A percentile compares a stretch with the other conserved stretches of the same genome.
These are phyloP conservation scores for Filobasidium uniguttulatum DNA, from an alignment of 1,284 basidiomycete genomes.

Conservation along the genomic window DNA sequence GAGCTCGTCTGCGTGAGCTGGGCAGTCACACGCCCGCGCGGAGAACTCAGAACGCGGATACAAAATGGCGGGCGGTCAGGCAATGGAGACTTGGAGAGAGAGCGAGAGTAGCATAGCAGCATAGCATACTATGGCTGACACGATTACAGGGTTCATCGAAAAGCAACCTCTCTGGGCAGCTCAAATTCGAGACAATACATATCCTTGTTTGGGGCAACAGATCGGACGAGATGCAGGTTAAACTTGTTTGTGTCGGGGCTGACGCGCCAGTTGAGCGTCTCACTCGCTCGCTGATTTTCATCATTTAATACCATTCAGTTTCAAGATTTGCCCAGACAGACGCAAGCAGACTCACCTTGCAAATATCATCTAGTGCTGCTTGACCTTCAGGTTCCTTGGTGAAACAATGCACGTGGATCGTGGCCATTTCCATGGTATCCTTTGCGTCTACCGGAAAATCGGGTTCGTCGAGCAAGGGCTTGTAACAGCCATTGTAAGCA, in stretches of 20 bases:
- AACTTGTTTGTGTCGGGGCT: slow-evolving; percentile 42
- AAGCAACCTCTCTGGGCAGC: slow-evolving; percentile 47
- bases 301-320: neutral
- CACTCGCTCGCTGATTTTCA: slow-evolving; percentile 52
- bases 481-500: slow-evolving; percentile 60
- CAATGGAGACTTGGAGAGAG: no score
- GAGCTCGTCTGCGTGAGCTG: no score
- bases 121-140: no score
- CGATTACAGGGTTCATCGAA: slow-evolving; percentile 18
- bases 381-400: slow-evolving; percentile 66
- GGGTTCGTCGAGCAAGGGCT: slow-evolving; percentile 23
- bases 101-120: no score
- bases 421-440: slow-evolving; percentile 47
- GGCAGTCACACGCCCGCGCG: no score
- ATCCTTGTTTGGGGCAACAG: slow-evolving; percentile 91
- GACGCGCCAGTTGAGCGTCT: slow-evolving; percentile 49
- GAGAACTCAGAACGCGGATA: no score
- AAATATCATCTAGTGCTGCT: slow-evolving; percentile 60
- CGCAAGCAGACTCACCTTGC: slow-evolving; percentile 45
- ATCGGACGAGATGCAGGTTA: slow-evolving; percentile 64
- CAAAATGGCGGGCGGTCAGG: no score
- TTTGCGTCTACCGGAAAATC: slow-evolving; percentile 20
- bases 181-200: slow-evolving; percentile 97
- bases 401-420: slow-evolving; percentile 95
- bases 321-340: neutral